Base-by-base conservation (phyloP, 345 rosid species). In the Physaria fendleri region DNA sequence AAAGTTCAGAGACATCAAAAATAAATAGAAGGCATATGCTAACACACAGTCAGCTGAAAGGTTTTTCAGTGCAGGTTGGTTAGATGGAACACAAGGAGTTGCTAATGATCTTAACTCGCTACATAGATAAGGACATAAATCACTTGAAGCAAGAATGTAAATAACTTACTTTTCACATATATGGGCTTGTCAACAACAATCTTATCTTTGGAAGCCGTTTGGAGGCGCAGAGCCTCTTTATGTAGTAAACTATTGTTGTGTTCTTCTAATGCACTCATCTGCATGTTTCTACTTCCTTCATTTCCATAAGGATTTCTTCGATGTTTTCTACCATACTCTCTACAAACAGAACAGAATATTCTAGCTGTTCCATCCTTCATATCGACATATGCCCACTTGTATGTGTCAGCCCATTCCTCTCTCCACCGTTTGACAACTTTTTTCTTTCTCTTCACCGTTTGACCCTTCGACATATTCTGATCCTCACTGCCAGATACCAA, bases 321-420 rank as follows among this genome's bases (percentile, higher is more conserved):
- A 68, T 93, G 99, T 71, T 93, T 93, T 59, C 99, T 81, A 60
- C 96, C 99, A 74, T 85, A 93, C 62, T 93, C 99, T 77, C 89
- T 82, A 66, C 99, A 93, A 43, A 93, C 81, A 45, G 99, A 89
- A 64, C 99, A 93, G 71, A 93, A 93, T 70, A 93, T 93, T 80
- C 97, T 83, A 0, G 97, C 79, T 1, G 97, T 93, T 74, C 97
- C 97, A 60, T 93, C 99, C 74, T 90, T 90, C 77, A 90, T 82
- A 62, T 93, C 99, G 17, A 90, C 97, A 72, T 83, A 90, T 10
- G 99, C 99, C 99, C 99, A 93, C 82, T 90, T 93, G 79, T 89
- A 93, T 2, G 99, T 93, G 69, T 90, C 99, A 46, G 99, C 97
- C 99, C 99, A 93, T 77, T 93, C 99, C 80, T 93, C 99, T 79